phyloP scores from a whole-genome alignment of 306 rosid genomes.

The Ammopiptanthus mongolicus region DNA sequence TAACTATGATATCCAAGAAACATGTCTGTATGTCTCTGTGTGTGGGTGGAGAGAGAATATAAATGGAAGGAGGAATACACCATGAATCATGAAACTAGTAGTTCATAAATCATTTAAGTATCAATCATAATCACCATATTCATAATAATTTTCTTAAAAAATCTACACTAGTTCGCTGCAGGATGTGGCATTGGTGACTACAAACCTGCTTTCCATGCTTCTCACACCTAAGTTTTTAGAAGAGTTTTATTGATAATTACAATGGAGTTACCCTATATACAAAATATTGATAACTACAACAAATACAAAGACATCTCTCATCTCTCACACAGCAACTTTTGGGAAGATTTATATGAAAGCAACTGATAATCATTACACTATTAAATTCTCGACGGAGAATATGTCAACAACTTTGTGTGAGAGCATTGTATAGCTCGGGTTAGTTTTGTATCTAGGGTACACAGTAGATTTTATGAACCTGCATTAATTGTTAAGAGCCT shows the following conservation, averaged over 20 bases:
- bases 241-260: not conserved
- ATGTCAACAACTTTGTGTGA: not conserved
- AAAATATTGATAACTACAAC: not conserved
- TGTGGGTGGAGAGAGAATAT: not conserved
- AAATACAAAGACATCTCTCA: not conserved
- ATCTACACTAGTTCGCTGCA: not conserved
- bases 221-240: not conserved
- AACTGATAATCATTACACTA: not conserved
- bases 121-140: not conserved
- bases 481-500: no score
- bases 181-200: not conserved
- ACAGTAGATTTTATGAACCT: no score
- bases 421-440: no score
- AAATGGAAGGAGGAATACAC: constrained; percentile 1
- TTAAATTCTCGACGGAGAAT: not conserved
- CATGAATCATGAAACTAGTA: not conserved
- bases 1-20: not conserved
- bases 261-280: not conserved
- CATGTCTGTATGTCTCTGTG: not conserved
- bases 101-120: not conserved
- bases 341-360: not conserved
- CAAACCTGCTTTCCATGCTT: constrained; percentile 1
- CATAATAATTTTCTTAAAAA: constrained; percentile 16
- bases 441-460: no score
- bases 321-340: not conserved